A percentile compares a stretch with the other conserved stretches of the same genome.
Conservation (phyloP, 805 yeast species). For the Myxozyma neotropica region DNA sequence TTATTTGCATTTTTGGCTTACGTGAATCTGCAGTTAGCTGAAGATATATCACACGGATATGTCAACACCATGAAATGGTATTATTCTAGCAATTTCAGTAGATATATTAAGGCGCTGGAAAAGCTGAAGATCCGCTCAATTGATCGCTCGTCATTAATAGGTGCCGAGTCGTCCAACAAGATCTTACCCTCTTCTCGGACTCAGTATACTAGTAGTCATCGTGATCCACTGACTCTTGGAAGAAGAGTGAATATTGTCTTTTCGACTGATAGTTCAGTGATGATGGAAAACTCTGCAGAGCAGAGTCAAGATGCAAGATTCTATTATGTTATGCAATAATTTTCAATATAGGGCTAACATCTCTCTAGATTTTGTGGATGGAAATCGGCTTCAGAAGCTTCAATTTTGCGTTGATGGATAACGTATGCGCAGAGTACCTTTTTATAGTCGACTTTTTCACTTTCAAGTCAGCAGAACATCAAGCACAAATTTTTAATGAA, state of each 20-base stretch:
- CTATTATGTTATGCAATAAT: not conserved
- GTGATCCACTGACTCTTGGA: slow-evolving; percentile 60
- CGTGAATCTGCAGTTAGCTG: slow-evolving; percentile 64
- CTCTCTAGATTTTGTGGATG: slow-evolving; percentile 53
- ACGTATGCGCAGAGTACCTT: slow-evolving; percentile 72
- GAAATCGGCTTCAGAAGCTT: slow-evolving; percentile 76
- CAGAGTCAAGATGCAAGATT: slow-evolving; percentile 53
- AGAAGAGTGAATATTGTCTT: slow-evolving; percentile 62
- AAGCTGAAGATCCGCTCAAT: slow-evolving; percentile 58
- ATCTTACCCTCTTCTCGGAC: slow-evolving; percentile 17
- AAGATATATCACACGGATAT: slow-evolving; percentile 77
- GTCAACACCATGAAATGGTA: slow-evolving; percentile 92
- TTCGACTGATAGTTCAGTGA: slow-evolving; percentile 61
- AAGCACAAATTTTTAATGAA: slow-evolving; percentile 44
- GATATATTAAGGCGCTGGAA: slow-evolving; percentile 73
- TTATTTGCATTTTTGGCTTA: slow-evolving; percentile 58
- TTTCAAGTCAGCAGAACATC: slow-evolving; percentile 31
- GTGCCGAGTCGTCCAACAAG: slow-evolving; percentile 40
- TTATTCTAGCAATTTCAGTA: slow-evolving; percentile 73
- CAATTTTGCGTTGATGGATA: slow-evolving; percentile 72
- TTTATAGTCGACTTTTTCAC: slow-evolving; percentile 72
- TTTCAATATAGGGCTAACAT: not conserved
- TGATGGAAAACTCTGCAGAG: slow-evolving; percentile 85
- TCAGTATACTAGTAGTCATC: slow-evolving; percentile 20
- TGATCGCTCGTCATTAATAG: slow-evolving; percentile 60